Evolutionary conservation across 495 filamentous ascomycete genomes (phyloP).

Genomic region (Thozetella sp.): DNA sequence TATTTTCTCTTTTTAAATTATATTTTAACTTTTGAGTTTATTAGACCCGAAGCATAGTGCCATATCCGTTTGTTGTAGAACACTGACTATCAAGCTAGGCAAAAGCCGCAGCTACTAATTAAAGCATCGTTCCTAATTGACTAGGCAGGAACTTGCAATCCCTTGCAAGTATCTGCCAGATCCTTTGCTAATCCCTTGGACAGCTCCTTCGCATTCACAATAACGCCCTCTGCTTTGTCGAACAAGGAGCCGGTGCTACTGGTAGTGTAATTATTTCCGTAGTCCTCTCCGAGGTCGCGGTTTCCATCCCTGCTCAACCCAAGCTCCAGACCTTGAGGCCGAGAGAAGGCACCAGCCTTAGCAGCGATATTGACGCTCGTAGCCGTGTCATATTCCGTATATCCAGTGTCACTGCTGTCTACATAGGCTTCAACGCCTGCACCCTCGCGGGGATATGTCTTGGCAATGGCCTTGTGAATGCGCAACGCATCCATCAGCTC

Average conservation of each 20-base stretch:
- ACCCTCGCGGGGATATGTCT: constrained; percentile 55
- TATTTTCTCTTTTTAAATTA: no score
- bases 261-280: neutral
- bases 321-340: no score
- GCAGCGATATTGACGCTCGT: constrained; percentile 10
- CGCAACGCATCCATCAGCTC: constrained; percentile 53
- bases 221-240: constrained; percentile 3
- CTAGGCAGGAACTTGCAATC: no score
- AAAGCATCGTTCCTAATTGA: no score
- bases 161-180: neutral
- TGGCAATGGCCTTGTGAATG: constrained; percentile 55
- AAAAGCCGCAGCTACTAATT: no score
- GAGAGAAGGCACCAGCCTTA: neutral
- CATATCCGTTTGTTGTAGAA: no score
- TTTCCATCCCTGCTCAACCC: no score
- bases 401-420: constrained; percentile 61
- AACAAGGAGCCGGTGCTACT: neutral
- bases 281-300: neutral
- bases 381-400: constrained; percentile 10
- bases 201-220: constrained; percentile 10
- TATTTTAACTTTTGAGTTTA: no score
- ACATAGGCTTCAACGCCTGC: constrained; percentile 63
- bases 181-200: neutral
- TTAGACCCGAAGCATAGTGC: no score
- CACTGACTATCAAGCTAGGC: no score